Percentiles rank a stretch among this genome's conserved stretches.
Evolutionary conservation across 2,329 filamentous ascomycete genomes (phyloP).

Genomic region (Thielaviopsis ethacetica): DNA sequence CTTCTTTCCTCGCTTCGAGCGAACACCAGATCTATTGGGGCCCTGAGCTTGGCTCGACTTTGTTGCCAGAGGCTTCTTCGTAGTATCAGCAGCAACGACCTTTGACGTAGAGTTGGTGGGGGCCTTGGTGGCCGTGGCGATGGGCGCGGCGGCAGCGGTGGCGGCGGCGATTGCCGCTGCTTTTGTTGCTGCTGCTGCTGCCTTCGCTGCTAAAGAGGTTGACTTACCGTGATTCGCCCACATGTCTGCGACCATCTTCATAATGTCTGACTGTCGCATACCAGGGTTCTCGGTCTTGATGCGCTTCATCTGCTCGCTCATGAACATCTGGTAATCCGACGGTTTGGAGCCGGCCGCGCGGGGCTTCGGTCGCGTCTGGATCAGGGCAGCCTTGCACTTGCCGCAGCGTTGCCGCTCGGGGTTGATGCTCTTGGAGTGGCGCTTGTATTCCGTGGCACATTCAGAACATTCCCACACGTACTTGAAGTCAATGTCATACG

Average conservation of each 20-base stretch:
- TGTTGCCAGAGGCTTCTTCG: too few species aligned
- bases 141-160: too few species aligned
- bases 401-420: constrained; percentile 56
- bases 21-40: not conserved
- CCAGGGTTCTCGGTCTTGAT: constrained; percentile 39
- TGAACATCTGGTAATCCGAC: constrained; percentile 33
- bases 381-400: constrained; percentile 50
- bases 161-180: too few species aligned
- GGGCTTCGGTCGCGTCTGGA: constrained; percentile 68
- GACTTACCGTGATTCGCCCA: constrained; percentile 39
- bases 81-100: constrained; percentile 14
- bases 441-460: constrained; percentile 59
- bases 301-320: constrained; percentile 51
- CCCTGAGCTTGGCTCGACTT: not conserved
- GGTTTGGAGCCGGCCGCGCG: constrained; percentile 22
- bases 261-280: constrained; percentile 49
- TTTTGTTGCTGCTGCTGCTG: too few species aligned
- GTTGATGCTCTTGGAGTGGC: constrained; percentile 78
- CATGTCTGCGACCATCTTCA: constrained; percentile 47
- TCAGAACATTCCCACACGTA: constrained; percentile 66
- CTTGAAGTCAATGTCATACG: constrained; percentile 80
- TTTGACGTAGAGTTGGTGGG: not conserved
- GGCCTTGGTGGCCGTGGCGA: too few species aligned
- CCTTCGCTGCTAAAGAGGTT: too few species aligned
- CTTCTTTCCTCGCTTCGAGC: too few species aligned